A percentile compares a stretch with the other conserved stretches of the same genome.
These are phyloP conservation scores for Scutellaria galericulata DNA, from an alignment of 257 asterid species.

Conservation along the genomic window DNA sequence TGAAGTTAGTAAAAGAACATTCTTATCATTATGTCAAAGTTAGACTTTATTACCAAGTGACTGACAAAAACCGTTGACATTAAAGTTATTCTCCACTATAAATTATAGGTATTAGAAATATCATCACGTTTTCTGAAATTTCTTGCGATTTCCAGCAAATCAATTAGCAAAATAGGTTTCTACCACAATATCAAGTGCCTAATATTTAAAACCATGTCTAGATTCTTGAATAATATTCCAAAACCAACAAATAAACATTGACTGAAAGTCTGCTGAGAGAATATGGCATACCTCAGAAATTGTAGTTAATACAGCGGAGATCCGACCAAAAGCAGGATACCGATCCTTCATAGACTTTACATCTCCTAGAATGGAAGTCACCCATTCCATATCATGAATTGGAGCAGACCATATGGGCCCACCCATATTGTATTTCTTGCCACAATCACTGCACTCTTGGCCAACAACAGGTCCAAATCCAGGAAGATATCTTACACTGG, in stretches of 20 bases:
- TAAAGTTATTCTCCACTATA: too few relatives aligned
- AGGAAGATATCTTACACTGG: conserved; percentile 81
- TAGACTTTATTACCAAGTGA: too few relatives aligned
- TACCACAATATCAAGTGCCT: background rate
- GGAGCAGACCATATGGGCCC: conserved; percentile 99
- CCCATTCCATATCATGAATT: conserved; percentile 96
- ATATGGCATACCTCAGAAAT: conserved; percentile 73
- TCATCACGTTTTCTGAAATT: background rate
- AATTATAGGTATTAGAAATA: too few relatives aligned
- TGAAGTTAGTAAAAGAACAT: too few relatives aligned
- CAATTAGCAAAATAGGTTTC: too few relatives aligned
- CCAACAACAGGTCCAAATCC: conserved; percentile 92
- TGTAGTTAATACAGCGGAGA: conserved; percentile 88
- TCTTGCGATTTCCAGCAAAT: too few relatives aligned
- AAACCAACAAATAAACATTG: background rate
- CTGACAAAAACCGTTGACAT: too few relatives aligned
- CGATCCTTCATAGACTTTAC: conserved; percentile 66
- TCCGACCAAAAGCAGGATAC: conserved; percentile 86
- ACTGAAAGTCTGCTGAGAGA: conserved; percentile 18
- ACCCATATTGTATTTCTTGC: conserved; percentile 95
- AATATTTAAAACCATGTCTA: background rate
- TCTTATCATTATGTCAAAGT: too few relatives aligned
- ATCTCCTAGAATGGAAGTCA: conserved; percentile 69
- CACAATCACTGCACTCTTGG: conserved; percentile 92
- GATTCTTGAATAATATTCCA: background rate